A percentile compares a stretch with the other conserved stretches of the same genome.
Conservation (phyloP, 805 yeast species). For the Myxozyma udenii region DNA sequence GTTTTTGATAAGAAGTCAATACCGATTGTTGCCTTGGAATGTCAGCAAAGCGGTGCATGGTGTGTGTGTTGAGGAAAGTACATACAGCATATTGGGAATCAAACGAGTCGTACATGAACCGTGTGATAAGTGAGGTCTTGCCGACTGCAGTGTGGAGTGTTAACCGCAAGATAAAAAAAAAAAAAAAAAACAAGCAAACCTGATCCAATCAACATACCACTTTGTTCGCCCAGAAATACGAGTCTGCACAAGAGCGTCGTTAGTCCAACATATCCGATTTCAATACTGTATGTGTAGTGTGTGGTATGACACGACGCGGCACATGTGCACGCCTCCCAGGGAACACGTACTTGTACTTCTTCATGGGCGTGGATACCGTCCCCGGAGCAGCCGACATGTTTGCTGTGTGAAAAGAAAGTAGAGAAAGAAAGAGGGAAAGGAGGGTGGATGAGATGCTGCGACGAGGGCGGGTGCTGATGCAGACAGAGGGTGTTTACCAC, state of each 20-base stretch:
- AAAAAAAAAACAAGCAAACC: not conserved
- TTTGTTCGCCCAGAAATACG: conserved; percentile 95
- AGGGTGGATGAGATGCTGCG: too few species aligned
- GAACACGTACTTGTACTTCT: conserved; percentile 41
- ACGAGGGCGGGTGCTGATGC: too few species aligned
- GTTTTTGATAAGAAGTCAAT: conserved; percentile 93
- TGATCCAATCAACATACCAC: conserved; percentile 47
- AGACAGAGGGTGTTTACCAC: too few species aligned
- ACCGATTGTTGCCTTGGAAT: conserved; percentile 79
- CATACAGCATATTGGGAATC: conserved; percentile 80
- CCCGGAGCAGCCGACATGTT: not conserved
- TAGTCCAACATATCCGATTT: conserved; percentile 1
- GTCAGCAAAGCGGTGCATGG: too few species aligned
- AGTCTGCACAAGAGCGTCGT: conserved; percentile 56
- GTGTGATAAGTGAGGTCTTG: conserved; percentile 90
- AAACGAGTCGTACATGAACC: conserved; percentile 96
- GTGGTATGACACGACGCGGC: too few species aligned
- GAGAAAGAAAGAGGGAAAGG: too few species aligned
- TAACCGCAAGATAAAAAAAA: too few species aligned
- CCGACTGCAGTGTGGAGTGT: too few species aligned
- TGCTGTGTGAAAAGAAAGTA: too few species aligned
- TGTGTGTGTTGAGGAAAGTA: not conserved
- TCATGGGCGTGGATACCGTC: conserved; percentile 33
- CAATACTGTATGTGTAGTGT: not conserved
- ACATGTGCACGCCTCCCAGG: too few species aligned